Percentiles rank a stretch among this genome's conserved stretches.
Evolutionary conservation across 129 eudicot genomes (phyloP).

Genomic region (Pulicaria dysenterica): DNA sequence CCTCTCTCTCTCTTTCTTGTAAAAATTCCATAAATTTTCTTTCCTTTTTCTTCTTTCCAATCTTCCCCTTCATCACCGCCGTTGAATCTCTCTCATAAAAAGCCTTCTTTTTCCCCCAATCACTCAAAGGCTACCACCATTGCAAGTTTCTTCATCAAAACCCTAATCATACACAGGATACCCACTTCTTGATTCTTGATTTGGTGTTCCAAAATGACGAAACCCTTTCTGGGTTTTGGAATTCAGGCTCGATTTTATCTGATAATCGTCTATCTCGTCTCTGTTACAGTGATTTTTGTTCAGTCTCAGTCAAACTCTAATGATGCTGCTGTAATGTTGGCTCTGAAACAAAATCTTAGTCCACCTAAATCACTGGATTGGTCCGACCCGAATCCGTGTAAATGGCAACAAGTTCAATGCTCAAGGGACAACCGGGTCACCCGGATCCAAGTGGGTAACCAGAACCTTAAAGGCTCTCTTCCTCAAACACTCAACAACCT

Average conservation of each 20-base stretch:
- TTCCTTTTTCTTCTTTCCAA: neutral
- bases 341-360: conserved; percentile 36
- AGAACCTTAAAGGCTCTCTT: conserved; percentile 52
- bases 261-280: neutral
- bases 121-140: neutral
- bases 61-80: conserved; percentile 43
- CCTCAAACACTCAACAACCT: conserved; percentile 54
- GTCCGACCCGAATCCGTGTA: conserved; percentile 67
- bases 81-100: conserved; percentile 20
- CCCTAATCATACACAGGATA: conserved; percentile 18
- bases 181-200: neutral
- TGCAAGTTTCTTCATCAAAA: conserved; percentile 6
- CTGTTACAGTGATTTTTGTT: conserved; percentile 2
- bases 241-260: conserved; percentile 12
- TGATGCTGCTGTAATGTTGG: conserved; percentile 62
- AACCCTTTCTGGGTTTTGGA: conserved; percentile 41
- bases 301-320: conserved; percentile 36
- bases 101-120: conserved; percentile 29
- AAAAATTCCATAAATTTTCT: too few relatives aligned
- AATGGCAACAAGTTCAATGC: conserved; percentile 59
- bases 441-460: conserved; percentile 70
- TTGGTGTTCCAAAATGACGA: conserved; percentile 33
- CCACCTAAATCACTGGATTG: conserved; percentile 58
- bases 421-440: conserved; percentile 56
- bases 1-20: neutral